Evolutionary conservation across 768 basidiomycete genomes (phyloP), one percentile per base, ranked within the genome.

Genomic region (Clitopilus hobsonii): DNA sequence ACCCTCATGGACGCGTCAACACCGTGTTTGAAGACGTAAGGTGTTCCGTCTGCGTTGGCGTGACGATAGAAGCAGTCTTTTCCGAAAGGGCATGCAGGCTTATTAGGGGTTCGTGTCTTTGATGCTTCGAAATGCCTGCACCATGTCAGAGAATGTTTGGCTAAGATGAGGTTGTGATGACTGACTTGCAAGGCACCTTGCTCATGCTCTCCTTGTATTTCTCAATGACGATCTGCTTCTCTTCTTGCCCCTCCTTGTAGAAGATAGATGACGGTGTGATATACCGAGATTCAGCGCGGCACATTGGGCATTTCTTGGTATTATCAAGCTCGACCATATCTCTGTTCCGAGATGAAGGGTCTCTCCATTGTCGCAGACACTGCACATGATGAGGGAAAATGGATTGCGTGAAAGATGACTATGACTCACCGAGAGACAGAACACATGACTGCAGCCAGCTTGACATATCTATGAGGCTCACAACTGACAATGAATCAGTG

Each of bases 291-390:
- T 75, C 62, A 2, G 76, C 66, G 27, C 91, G 85, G 64, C 90
- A 92, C 72, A 89, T 83, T 0, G 91, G 90, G 63, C 91, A 93
- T 41, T 79, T 83, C 73, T 91, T 91, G 58, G 79, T 85, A 52
- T 79, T 83, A 20, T 79, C 81, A 5, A 85, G 83, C 30, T 72
- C 67, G 22, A 81, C 65, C 5, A 81, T 66, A 53, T 84, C 85
- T 0, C 66, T 64, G 1, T 73, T 70, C 65, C 83, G 86, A 18
- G 74, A 78, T 7, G 67, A 63, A n/a, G 78, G 78, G 58, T 82
- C 81, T 24, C 91, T 82, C 91, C 91, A 93, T 61, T 82, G 80
- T 41, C 83, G 84, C 56, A 93, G 88, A 64, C 91, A 93, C 86
- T 91, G 60, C 24, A 51, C 28, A 27, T 13, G 49, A 29, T 56